Conservation (phyloP, 1,139 yeast species). For the Scheffersomyces quercinus region DNA sequence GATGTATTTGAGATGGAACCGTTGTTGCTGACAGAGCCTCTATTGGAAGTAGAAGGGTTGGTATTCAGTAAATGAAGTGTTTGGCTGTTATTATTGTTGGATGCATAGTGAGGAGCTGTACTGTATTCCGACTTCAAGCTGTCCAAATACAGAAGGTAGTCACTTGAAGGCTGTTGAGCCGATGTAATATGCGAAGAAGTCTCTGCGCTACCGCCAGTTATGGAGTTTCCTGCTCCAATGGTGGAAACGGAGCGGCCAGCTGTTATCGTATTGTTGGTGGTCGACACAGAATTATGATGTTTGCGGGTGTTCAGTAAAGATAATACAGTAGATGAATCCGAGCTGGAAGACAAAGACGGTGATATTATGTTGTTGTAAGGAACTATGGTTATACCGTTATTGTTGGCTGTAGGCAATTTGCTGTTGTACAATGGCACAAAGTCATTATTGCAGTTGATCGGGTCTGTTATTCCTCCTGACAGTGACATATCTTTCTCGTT, state of each 20-base stretch:
- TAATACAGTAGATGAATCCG: conserved; percentile 9
- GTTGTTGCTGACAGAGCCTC: conserved; percentile 6
- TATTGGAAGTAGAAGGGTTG: conserved; percentile 8
- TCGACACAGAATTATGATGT: neutral
- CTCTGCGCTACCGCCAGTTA: too few relatives aligned
- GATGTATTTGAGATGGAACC: conserved; percentile 3
- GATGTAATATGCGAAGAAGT: too few relatives aligned
- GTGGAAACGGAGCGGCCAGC: too few relatives aligned
- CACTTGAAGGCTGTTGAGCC: conserved; percentile 9
- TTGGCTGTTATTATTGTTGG: conserved; percentile 6
- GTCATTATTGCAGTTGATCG: conserved; percentile 7
- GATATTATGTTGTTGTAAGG: conserved; percentile 22
- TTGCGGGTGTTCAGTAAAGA: neutral
- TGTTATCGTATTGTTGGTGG: neutral
- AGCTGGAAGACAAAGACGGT: conserved; percentile 19
- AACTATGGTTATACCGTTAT: conserved; percentile 18
- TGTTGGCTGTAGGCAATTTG: neutral
- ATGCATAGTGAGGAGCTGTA: conserved; percentile 2
- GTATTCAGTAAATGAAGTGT: conserved; percentile 13
- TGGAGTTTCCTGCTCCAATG: too few relatives aligned
- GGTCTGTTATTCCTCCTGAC: conserved; percentile 2
- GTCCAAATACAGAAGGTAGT: conserved; percentile 22
- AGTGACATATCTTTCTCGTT: conserved; percentile 9
- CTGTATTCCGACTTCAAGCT: conserved; percentile 9
- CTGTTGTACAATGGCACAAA: conserved; percentile 3